These are phyloP conservation scores for Rhizomucor miehei DNA, from an alignment of 371 early-diverging fungal species.

Conservation along the genomic window DNA sequence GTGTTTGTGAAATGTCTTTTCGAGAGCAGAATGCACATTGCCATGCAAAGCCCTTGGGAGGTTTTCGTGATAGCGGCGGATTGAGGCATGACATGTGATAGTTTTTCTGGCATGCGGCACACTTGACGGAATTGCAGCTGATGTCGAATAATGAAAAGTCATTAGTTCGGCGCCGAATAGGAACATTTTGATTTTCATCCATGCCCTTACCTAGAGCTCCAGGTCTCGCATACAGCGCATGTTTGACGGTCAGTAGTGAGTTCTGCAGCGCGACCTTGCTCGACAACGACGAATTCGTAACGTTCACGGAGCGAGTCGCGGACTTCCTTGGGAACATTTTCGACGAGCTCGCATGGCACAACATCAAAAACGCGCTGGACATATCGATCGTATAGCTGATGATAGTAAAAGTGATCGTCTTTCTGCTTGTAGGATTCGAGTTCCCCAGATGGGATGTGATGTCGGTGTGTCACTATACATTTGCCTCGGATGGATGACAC, in stretches of 20 bases:
- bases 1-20: background rate
- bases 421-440: slow-evolving; percentile 53
- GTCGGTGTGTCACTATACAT: slow-evolving; percentile 69
- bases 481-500: slow-evolving; percentile 78
- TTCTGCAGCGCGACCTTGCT: slow-evolving; percentile 70
- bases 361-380: slow-evolving; percentile 86
- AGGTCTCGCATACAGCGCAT: slow-evolving; percentile 74
- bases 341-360: slow-evolving; percentile 71
- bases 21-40: slow-evolving; percentile 72
- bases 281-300: slow-evolving; percentile 81
- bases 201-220: slow-evolving; percentile 62
- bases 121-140: slow-evolving; percentile 50
- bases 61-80: slow-evolving; percentile 70
- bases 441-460: slow-evolving; percentile 53
- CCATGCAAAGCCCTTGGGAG: slow-evolving; percentile 81
- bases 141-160: background rate
- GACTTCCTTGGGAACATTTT: slow-evolving; percentile 80
- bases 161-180: background rate
- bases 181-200: background rate
- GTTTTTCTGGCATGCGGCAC: slow-evolving; percentile 69
- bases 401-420: slow-evolving; percentile 79
- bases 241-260: slow-evolving; percentile 67
- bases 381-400: slow-evolving; percentile 85
- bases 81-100: slow-evolving; percentile 78
- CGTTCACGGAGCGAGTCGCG: slow-evolving; percentile 58